These are phyloP conservation scores for Pythium brachiatum DNA, from an alignment of 352 stramenopile genomes.

Conservation along the genomic window DNA sequence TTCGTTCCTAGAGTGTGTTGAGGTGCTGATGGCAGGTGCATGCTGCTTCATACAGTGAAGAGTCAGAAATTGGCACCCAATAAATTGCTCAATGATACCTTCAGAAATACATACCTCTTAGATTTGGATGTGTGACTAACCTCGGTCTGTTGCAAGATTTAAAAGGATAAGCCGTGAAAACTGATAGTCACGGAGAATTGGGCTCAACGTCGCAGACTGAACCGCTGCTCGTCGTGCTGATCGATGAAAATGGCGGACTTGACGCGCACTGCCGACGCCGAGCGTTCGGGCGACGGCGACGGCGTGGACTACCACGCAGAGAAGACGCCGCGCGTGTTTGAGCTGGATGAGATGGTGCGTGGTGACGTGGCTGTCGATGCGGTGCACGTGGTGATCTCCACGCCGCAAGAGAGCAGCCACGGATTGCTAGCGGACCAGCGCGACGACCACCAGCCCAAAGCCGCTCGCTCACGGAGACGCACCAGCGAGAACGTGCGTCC, in stretches of 20 bases:
- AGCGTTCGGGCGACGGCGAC: neutral
- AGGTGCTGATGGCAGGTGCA: no score
- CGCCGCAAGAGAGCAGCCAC: neutral
- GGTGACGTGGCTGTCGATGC: neutral
- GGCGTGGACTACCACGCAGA: conserved; percentile 5
- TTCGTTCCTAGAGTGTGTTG: no score
- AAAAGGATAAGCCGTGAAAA: neutral
- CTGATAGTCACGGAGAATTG: neutral
- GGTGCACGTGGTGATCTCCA: neutral
- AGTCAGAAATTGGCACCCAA: no score
- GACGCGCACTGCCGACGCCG: neutral
- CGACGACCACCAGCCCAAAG: neutral
- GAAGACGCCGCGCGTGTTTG: conserved; percentile 9
- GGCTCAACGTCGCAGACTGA: neutral
- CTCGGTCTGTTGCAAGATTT: no score
- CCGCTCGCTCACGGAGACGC: conserved; percentile 3
- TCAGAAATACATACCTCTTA: neutral
- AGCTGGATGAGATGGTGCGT: conserved; percentile 3
- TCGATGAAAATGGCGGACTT: neutral
- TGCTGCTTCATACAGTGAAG: no score
- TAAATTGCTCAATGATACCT: no score
- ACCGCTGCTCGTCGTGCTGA: neutral
- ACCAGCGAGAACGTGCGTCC: conserved; percentile 9
- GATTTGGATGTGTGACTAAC: no score
- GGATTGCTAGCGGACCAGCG: neutral